A percentile compares a stretch with the other conserved stretches of the same genome.
Conservation (phyloP, 139 green algal genomes). For the Chlamydomonas sp. region DNA sequence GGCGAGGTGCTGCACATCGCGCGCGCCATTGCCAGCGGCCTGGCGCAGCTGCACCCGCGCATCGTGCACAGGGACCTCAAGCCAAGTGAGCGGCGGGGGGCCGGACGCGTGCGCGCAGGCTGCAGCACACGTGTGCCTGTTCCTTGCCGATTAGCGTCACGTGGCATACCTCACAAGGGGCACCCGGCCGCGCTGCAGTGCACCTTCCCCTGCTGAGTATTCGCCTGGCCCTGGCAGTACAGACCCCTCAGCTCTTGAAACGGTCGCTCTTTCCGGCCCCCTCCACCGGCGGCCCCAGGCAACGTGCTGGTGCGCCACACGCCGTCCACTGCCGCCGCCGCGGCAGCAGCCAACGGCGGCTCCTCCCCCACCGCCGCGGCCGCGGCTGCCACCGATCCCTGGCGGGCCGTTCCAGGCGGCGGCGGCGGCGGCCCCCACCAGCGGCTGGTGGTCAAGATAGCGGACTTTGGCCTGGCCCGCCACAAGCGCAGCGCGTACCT, state of each 20-base stretch:
- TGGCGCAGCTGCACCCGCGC: constrained; percentile 21
- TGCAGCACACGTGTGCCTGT: neutral
- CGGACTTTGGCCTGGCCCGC: constrained; percentile 25
- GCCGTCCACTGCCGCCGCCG: neutral
- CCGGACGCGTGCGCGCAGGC: neutral
- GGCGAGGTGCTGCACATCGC: constrained; percentile 31
- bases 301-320: constrained; percentile 15
- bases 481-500: constrained; percentile 34
- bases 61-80: constrained; percentile 39
- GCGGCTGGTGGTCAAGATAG: constrained; percentile 25
- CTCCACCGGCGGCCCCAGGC: neutral
- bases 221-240: neutral
- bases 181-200: neutral
- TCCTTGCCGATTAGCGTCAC: neutral
- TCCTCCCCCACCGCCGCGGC: neutral
- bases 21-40: constrained; percentile 9
- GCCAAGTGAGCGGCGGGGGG: neutral
- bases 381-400: neutral
- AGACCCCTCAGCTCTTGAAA: neutral
- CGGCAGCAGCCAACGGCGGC: neutral
- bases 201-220: neutral
- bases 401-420: neutral
- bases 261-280: neutral
- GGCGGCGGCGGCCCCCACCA: neutral
- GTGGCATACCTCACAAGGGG: neutral